Evolutionary conservation across 495 filamentous ascomycete species (phyloP), one percentile per base, ranked within the genome.

Genomic region (Neurospora terricola): DNA sequence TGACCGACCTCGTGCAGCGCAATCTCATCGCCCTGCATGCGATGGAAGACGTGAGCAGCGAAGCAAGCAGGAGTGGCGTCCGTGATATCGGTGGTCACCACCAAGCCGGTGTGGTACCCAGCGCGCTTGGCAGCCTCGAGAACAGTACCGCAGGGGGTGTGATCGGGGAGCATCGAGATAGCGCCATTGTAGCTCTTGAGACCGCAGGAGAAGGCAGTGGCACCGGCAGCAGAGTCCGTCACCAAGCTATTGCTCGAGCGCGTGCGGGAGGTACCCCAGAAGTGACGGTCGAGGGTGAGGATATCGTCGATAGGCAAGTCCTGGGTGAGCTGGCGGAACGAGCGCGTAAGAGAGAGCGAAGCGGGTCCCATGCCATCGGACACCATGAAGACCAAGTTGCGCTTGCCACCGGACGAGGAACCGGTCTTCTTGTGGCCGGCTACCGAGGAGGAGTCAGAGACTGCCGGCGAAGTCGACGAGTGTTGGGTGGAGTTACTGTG

Each of bases 1-100:
- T 82, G 80, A 18, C 96, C 96, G 23, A 97, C 84, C 80, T 97
- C 91, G 78, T 98, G 96, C 77, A 94, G 88, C 0, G 96, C 96
- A 76, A 99, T 97, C 45, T 90, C 86, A 78, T 99, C 96, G 79
- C 96, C 92, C 77, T 96, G 93, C 70, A 82, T 79, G 42, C 96
- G 88, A 71, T 87, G 82, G 73, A 93, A 91, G 1, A 93, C 96
- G 80, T 98, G 96, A 23, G 93, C 88, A 1, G 94, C 94, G 79
- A 98, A 99, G 81, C 93, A 96, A 4, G 96, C 96, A 0, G 96
- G 96, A n/a, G 96, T 99, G 12, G 96, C 96, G 83, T 99, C 96
- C 4, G 96, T 98, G 76, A 98, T 90, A 48, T 96, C 88, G 0
- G 96, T 99, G 3, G 96, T 99, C 23, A 98, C 96, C 9, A 98